Conservation (phyloP, 345 rosid species). For the Crucihimalaya himalaica region DNA sequence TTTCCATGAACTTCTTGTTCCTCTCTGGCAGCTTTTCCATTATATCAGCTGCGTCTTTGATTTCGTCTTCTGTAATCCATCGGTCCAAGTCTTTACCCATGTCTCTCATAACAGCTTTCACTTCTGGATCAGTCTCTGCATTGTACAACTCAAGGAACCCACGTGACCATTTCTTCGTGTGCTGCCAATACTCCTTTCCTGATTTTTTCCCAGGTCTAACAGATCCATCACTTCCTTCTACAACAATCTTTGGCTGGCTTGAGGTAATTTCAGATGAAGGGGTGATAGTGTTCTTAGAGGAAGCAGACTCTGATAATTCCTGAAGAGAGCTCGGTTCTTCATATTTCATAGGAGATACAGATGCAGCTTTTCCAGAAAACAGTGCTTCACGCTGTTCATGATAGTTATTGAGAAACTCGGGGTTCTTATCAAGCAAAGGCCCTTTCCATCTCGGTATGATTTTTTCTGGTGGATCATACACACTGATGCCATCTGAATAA, state of each 20-base stretch:
- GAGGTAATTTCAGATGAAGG: slow-evolving; percentile 46
- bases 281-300: slow-evolving; percentile 35
- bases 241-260: slow-evolving; percentile 55
- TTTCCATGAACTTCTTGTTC: slow-evolving; percentile 70
- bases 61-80: slow-evolving; percentile 92
- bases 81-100: slow-evolving; percentile 88
- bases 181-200: slow-evolving; percentile 89
- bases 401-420: slow-evolving; percentile 55
- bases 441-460: slow-evolving; percentile 90
- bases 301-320: slow-evolving; percentile 41
- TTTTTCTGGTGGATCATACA: slow-evolving; percentile 79
- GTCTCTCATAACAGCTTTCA: slow-evolving; percentile 78
- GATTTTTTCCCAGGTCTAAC: slow-evolving; percentile 72
- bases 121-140: slow-evolving; percentile 82
- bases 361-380: slow-evolving; percentile 43
- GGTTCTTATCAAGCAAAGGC: slow-evolving; percentile 59
- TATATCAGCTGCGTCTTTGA: slow-evolving; percentile 78
- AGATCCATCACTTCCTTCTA: slow-evolving; percentile 90
- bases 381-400: slow-evolving; percentile 53
- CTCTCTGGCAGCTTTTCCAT: slow-evolving; percentile 59
- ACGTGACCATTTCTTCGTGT: slow-evolving; percentile 92
- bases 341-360: slow-evolving; percentile 41
- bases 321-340: slow-evolving; percentile 47
- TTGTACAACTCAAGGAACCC: slow-evolving; percentile 79
- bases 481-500: slow-evolving; percentile 73